Evolutionary conservation across 1,284 basidiomycete genomes (phyloP).

Genomic region (Apiotrichum domesticum): DNA sequence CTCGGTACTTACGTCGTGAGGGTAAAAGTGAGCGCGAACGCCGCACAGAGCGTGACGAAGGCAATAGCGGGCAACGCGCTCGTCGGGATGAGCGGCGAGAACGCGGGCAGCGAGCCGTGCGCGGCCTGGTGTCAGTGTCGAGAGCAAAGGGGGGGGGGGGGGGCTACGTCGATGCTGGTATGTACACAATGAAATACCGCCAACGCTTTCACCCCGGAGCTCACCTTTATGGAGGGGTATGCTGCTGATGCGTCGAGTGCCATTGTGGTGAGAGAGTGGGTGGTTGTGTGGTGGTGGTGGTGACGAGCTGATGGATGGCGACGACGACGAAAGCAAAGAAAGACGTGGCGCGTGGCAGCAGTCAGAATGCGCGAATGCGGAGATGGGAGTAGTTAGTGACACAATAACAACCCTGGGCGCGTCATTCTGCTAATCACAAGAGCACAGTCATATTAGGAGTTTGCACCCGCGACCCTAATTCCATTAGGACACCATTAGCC

Average conservation of each 20-base stretch:
- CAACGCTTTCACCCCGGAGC: background rate
- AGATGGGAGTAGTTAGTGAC: background rate
- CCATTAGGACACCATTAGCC: too few species aligned
- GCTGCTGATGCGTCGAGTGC: constrained; percentile 1
- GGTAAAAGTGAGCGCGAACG: constrained; percentile 77
- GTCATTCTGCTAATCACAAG: too few species aligned
- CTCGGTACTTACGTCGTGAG: constrained; percentile 65
- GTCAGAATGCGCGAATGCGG: constrained; percentile 15
- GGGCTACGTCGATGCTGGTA: background rate
- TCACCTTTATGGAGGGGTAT: constrained; percentile 15
- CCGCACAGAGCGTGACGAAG: constrained; percentile 61
- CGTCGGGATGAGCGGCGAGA: constrained; percentile 62
- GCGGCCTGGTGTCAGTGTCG: constrained; percentile 49
- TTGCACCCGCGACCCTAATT: too few species aligned
- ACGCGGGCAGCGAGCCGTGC: constrained; percentile 56
- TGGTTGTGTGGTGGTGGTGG: background rate
- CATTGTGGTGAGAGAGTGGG: background rate
- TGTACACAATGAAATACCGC: too few species aligned
- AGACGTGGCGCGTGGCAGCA: background rate
- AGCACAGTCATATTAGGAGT: too few species aligned
- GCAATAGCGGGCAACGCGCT: constrained; percentile 65
- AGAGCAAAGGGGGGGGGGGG: background rate
- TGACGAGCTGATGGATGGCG: background rate
- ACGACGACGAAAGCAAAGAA: background rate
- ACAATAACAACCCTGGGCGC: too few species aligned